These are phyloP conservation scores for Aphanocladium album DNA, from an alignment of 2,329 filamentous ascomycete species.

Conservation along the genomic window DNA sequence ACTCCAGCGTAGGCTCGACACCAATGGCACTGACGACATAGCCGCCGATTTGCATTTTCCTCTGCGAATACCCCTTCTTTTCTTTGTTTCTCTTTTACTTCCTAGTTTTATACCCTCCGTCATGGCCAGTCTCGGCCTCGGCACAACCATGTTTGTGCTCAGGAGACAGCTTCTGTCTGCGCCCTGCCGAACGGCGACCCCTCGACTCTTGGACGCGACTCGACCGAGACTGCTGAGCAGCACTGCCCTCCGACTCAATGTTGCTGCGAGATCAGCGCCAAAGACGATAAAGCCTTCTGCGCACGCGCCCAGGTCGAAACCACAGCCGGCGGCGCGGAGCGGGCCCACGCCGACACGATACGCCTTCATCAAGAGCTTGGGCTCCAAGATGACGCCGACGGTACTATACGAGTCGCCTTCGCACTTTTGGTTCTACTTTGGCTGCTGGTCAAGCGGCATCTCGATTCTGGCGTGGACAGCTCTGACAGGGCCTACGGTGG, in stretches of 20 bases:
- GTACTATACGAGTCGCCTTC: slow-evolving; percentile 61
- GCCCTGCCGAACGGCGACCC: background rate
- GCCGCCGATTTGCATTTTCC: background rate
- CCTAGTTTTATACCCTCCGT: no score
- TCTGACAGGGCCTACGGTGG: slow-evolving; percentile 28
- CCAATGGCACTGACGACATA: slow-evolving; percentile 4
- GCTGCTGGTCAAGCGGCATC: slow-evolving; percentile 51
- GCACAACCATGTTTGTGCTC: background rate
- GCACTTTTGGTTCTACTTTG: slow-evolving; percentile 57
- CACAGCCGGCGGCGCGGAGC: slow-evolving; percentile 10
- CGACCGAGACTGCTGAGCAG: slow-evolving; percentile 2
- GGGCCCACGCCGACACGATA: slow-evolving; percentile 27
- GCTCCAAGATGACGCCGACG: slow-evolving; percentile 50
- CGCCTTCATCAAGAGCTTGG: slow-evolving; percentile 51
- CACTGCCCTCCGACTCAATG: background rate
- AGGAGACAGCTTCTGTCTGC: slow-evolving; percentile 3
- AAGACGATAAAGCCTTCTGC: background rate
- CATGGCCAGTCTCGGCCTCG: slow-evolving; percentile 6
- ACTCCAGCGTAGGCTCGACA: background rate
- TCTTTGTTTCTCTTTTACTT: background rate
- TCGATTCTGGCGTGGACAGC: slow-evolving; percentile 34
- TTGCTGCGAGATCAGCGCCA: background rate
- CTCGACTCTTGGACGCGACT: slow-evolving; percentile 2
- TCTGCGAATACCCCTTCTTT: background rate
- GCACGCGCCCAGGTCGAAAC: background rate